Evolutionary conservation across 495 filamentous ascomycete genomes (phyloP), one percentile per base, ranked within the genome.

Genomic region (Baudoinia panamericana): DNA sequence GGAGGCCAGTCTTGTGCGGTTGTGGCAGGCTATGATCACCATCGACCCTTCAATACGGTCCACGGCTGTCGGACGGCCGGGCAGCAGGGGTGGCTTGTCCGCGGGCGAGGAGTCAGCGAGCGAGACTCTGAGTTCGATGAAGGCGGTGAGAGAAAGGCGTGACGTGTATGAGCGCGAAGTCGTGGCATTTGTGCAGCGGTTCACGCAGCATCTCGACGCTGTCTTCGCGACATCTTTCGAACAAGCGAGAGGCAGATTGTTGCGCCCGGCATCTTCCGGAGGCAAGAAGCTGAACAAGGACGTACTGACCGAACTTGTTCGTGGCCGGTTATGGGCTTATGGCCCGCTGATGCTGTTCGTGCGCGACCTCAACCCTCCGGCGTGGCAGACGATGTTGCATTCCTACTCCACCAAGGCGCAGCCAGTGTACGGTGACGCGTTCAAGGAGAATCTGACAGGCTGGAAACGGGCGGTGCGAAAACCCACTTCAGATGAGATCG

Each of bases 1-100:
- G 13, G 88, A 96, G 57, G 41, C 59, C 10, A 71, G 82, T 0
- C 65, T 95, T 11, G 70, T 84, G n/a, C 78, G 75, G 9, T 62
- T 96, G 10, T 95, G 85, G 57, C 88, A 84, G 53, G 88, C 88
- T n/a, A 85, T 96, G 80, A 63, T 79, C 43, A 94, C 82, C 43
- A 94, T 95, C 39, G 87, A 95, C 56, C 83, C 86, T 0, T 72
- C 76, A 16, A 71, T 84, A 36, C 70, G 75, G 28, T 66, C 67
- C 32, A 28, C 30, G 13, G 12, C 19, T 9, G 22, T 20, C n/a
- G 35, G 28, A 5, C 30, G 42, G 15, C 44, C 40, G 17, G 43
- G 39, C 23, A 34, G 33, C 15, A 39, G 38, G 3, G 64, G 70
- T 16, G 69, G 74, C 27, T 72, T 74, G 13, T 76, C 82, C 43